Percentiles rank a stretch among this genome's conserved stretches.
Evolutionary conservation across 345 rosid species (phyloP).

Genomic region (Moricandia arvensis): DNA sequence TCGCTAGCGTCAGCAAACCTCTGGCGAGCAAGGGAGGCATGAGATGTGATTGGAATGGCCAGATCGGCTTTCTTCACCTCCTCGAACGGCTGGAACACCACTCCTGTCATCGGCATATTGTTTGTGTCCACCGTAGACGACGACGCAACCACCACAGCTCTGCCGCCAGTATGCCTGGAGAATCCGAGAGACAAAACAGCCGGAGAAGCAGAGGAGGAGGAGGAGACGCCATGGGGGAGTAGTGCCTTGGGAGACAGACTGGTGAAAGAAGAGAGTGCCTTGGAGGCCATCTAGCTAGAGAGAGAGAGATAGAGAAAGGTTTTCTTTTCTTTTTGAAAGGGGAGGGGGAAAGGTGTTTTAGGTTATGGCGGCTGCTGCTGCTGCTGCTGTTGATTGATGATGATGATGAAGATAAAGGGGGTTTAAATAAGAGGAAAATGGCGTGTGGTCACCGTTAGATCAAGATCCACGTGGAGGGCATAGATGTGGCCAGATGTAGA

Average conservation of each 20-base stretch:
- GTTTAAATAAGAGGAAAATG: conserved; percentile 16
- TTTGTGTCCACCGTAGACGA: conserved; percentile 35
- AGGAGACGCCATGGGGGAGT: conserved; percentile 14
- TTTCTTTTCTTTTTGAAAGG: neutral
- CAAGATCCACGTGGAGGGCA: conserved; percentile 4
- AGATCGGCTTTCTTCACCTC: conserved; percentile 67
- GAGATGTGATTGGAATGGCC: conserved; percentile 50
- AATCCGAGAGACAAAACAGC: conserved; percentile 1
- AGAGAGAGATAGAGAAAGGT: neutral
- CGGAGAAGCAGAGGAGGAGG: conserved; percentile 19
- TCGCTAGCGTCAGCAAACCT: conserved; percentile 46
- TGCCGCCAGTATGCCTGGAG: conserved; percentile 7
- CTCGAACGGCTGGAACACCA: conserved; percentile 71
- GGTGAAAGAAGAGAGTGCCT: conserved; percentile 18
- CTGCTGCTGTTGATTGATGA: neutral
- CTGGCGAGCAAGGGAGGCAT: conserved; percentile 72
- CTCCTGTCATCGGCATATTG: conserved; percentile 49
- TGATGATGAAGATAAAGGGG: neutral
- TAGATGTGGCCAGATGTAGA: conserved; percentile 24
- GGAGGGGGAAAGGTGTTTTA: neutral
- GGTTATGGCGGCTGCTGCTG: neutral
- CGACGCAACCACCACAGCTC: conserved; percentile 22
- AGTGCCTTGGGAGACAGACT: conserved; percentile 13
- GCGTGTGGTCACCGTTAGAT: conserved; percentile 52
- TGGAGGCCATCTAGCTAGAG: conserved; percentile 10